Conservation (phyloP, 805 yeast species). For the Pachysolen tannophilus region DNA sequence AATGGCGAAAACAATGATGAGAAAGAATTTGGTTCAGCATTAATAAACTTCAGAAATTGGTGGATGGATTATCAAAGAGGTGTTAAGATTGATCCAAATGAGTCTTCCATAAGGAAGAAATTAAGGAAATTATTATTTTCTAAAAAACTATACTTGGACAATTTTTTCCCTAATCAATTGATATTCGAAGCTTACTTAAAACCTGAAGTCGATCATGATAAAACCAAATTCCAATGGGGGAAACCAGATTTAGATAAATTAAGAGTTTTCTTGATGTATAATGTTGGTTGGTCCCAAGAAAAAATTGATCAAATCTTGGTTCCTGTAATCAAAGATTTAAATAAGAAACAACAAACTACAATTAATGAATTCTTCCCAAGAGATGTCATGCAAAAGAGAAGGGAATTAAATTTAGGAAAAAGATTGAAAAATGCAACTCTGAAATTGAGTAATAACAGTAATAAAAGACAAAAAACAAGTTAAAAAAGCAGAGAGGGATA, state of each 20-base stretch:
- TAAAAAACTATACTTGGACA: slow-evolving; percentile 49
- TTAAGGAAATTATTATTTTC: slow-evolving; percentile 50
- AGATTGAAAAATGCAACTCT: slow-evolving; percentile 52
- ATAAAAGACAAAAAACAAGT: slow-evolving; percentile 7
- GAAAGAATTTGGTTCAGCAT: slow-evolving; percentile 4
- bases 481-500: background rate
- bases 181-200: slow-evolving; percentile 66
- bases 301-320: slow-evolving; percentile 75
- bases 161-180: slow-evolving; percentile 59
- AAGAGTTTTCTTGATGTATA: slow-evolving; percentile 56
- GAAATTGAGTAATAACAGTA: slow-evolving; percentile 32
- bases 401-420: slow-evolving; percentile 46
- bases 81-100: slow-evolving; percentile 28
- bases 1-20: slow-evolving; percentile 9
- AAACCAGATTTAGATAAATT: slow-evolving; percentile 75
- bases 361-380: slow-evolving; percentile 63
- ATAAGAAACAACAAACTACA: slow-evolving; percentile 54
- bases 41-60: slow-evolving; percentile 44
- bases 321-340: slow-evolving; percentile 78
- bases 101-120: slow-evolving; percentile 44
- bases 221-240: slow-evolving; percentile 83
- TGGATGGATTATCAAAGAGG: slow-evolving; percentile 39
- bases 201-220: slow-evolving; percentile 83
- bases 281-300: slow-evolving; percentile 74
- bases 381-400: slow-evolving; percentile 38